Base-by-base conservation (phyloP, 345 rosid species). In the Schrenkiella parvula region DNA sequence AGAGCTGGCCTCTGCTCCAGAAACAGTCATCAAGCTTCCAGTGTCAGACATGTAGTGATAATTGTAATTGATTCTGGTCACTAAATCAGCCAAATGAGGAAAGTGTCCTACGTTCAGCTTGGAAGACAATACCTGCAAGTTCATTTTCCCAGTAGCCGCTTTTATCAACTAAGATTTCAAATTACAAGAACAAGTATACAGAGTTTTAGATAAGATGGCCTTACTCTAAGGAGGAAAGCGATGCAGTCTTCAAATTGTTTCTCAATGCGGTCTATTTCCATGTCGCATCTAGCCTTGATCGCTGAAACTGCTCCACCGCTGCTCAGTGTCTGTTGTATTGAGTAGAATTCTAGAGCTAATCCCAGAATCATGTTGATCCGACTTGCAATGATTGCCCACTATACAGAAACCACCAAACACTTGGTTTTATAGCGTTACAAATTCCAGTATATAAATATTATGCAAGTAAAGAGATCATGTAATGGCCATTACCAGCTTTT, bases 351-450 rank as follows among this genome's bases (percentile, higher is more conserved):
- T 80, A 95, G 74, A 59, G 99, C 96, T 79, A 95, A 81, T 53
- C 87, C 90, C 4, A 95, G 97, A 72, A 91, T 87, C 82, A 81
- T 85, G 78, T 89, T 95, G 76, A 95, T 86, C 64, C 98, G 89
- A 83, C 87, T 89, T 55, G 98, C 96, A 19, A 95, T 91, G 66
- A 95, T 82, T 68, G 92, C 90, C 90, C 99, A 89, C 99, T 95
- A 79, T 21, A 74, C 56, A 52, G 17, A 75, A 29, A 73, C 70
- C 41, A 52, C 42, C 66, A 77, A 31, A 38, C 29, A 64, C 14
- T 38, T 10, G 15, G 47, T 17, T 19, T 50, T 38, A 31, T 37
- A 68, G 41, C 38, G 57, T 31, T 21, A 15, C 39, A 44, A 41
- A 50, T 17, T 61, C 44, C 12, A 8, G 28, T 5, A 46, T 10